Evolutionary conservation across 495 filamentous ascomycete genomes (phyloP), one percentile per base, ranked within the genome.

Genomic region (Corynascus novoguineensis): DNA sequence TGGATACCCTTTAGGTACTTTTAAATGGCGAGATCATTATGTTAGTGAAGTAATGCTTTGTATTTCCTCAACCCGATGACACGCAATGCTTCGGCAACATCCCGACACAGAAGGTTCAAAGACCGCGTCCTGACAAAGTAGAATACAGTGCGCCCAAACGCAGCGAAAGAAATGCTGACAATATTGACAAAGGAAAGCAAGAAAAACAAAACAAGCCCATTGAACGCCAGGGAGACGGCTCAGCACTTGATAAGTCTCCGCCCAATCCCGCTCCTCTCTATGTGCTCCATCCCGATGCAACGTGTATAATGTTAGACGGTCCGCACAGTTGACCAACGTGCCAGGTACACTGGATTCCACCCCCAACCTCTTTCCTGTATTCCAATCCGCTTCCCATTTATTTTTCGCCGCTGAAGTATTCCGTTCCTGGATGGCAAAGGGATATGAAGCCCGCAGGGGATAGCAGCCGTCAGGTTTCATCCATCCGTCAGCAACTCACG

Each of bases 181-280:
- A n/a, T 15, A 15, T 4, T 38, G 35, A 41, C 37, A 32, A 53
- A 31, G 3, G n/a, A 49, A 25, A 53, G 48, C 19, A 56, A 48
- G 45, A 32, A 53, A 53, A 48, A 60, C 24, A 11, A 48, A 29
- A 35, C 1, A 27, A 27, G 12, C 7, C 46, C 32, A 48, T 11
- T 29, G 22, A 50, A 75, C 68, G 61, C 70, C 72, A n/a, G 42
- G 64, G 73, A 77, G 75, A 79, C 73, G 42, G 59, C 62, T 78
- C 76, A 79, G 76, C 76, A 71, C 76, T 79, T 79, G 76, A 78
- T 63, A 53, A n/a, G 71, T 70, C 73, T 72, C 73, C 65, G 19
- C 56, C 34, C 55, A 35, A 31, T 12, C 47, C 56, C 53, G 40
- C 19, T 22, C 24, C 35, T 17, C 44, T 50, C 27, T 55, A 21